These are phyloP conservation scores for Ascobolus immersus DNA, from an alignment of 495 filamentous ascomycete genomes.

Conservation along the genomic window DNA sequence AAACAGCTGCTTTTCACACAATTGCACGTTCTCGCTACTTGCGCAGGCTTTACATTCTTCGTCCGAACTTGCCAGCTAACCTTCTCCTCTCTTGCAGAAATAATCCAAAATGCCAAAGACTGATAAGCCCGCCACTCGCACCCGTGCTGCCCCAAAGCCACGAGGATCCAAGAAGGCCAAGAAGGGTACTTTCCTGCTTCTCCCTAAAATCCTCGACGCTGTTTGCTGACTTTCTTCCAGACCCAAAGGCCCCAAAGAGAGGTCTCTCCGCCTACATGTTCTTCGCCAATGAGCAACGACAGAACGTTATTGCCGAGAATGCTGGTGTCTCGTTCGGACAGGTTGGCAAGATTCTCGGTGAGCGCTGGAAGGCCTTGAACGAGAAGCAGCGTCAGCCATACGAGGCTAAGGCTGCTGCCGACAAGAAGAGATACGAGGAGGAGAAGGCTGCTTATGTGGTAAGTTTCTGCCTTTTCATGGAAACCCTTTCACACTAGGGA, in stretches of 20 bases:
- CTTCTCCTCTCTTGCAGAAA: constrained; percentile 28
- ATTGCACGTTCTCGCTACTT: too few relatives aligned
- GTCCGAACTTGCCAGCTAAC: constrained; percentile 35
- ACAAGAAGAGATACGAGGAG: constrained; percentile 97
- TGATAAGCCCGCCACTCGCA: constrained; percentile 32
- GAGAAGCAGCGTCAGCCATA: constrained; percentile 77
- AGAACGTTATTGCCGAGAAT: constrained; percentile 95
- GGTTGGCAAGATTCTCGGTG: constrained; percentile 89
- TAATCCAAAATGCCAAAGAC: constrained; percentile 48
- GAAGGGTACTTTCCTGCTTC: constrained; percentile 41
- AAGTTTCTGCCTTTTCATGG: constrained; percentile 18
- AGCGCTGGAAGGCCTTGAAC: constrained; percentile 88
- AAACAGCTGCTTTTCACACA: too few relatives aligned
- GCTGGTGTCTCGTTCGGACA: constrained; percentile 93
- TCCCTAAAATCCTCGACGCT: constrained; percentile 5
- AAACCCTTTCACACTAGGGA: not conserved
- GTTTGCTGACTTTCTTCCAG: constrained; percentile 22
- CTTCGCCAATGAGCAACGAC: constrained; percentile 97
- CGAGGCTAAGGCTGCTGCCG: constrained; percentile 75
- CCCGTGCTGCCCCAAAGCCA: constrained; percentile 20
- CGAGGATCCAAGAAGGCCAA: too few relatives aligned
- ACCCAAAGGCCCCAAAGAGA: constrained; percentile 96
- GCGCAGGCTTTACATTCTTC: too few relatives aligned
- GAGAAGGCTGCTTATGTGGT: constrained; percentile 87
- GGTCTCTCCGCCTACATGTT: constrained; percentile 99